Evolutionary conservation across 495 filamentous ascomycete species (phyloP), one percentile per base, ranked within the genome.

Genomic region (Sordaria brevicollis): DNA sequence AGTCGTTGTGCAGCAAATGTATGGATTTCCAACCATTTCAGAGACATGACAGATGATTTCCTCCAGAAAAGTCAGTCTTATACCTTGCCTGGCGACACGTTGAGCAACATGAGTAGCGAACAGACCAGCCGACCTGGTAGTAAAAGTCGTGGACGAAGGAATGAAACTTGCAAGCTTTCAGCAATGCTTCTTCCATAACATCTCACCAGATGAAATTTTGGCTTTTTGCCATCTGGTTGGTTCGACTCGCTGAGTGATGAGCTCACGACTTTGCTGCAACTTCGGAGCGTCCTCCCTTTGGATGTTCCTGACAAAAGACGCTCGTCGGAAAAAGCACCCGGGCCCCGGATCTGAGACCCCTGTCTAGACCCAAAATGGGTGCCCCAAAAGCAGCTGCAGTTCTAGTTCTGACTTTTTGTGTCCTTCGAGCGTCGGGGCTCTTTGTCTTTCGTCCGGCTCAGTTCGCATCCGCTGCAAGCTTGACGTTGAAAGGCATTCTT

Each of bases 331-430:
- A 71, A 17, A 25, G 36, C 68, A 57, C 67, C 72, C 70, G 67
- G 70, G 70, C 68, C 70, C 72, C 70, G 68, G 72, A 72, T 74
- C 65, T 71, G 49, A 66, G 49, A 65, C 31, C 31, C 15, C 36
- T 54, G 54, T 57, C 5, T 62, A 31, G 29, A 31, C 49, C 49
- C 49, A 62, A 62, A 62, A 15, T 15, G 49, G 25, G 25, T 62
- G 2, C 49, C 25, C 21, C 11, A 13, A 62, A n/a, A 62, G 49
- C 25, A 31, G 25, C 49, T 62, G 49, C 49, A 62, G 49, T 62
- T 57, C 21, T 31, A 62, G 49, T 62, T 57, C 21, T 31, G 49
- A 62, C 25, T 31, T n/a, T n/a, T n/a, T 62, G 25, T 31, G 49
- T 31, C 13, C 21, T 31, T 62, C 13, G 4, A 31, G 11, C 11